Percentiles rank a stretch among this genome's conserved stretches.
Conservation (phyloP, 805 yeast genomes). For the Ogataea polymorpha region DNA sequence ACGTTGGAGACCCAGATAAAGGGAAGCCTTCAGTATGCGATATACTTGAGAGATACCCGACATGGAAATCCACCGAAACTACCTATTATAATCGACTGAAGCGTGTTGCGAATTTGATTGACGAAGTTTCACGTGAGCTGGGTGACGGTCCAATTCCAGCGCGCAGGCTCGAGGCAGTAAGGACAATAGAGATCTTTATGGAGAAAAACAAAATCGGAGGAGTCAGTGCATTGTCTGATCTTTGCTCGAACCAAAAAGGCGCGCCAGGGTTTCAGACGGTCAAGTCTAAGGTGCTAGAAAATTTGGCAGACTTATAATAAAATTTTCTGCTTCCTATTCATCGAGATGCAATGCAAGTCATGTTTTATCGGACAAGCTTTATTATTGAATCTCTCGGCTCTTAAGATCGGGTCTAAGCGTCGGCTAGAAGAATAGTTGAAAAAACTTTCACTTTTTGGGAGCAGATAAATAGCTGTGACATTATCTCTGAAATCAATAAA, state of each 20-base stretch:
- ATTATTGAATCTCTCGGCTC: background rate
- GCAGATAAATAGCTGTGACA: background rate
- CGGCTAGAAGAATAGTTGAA: background rate
- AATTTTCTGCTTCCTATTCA: no score
- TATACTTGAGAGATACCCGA: conserved; percentile 9
- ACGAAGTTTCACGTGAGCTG: conserved; percentile 7
- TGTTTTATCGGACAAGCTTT: background rate
- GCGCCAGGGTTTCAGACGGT: conserved; percentile 11
- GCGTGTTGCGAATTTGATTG: conserved; percentile 15
- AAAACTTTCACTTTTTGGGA: background rate
- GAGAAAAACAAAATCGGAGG: conserved; percentile 9
- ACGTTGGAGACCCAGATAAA: conserved; percentile 7
- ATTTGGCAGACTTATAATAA: no score
- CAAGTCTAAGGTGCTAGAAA: conserved; percentile 2
- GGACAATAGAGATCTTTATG: conserved; percentile 12
- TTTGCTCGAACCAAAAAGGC: conserved; percentile 18
- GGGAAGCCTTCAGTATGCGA: conserved; percentile 13
- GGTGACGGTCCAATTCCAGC: background rate
- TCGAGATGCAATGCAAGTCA: background rate
- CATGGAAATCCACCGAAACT: conserved; percentile 17
- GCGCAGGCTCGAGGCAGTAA: conserved; percentile 6
- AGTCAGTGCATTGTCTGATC: conserved; percentile 18
- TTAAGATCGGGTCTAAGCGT: background rate
- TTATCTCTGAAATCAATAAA: background rate
- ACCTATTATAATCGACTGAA: conserved; percentile 15